Evolutionary conservation across 306 rosid genomes (phyloP), one percentile per base, ranked within the genome.

Genomic region (Corylus avellana): DNA sequence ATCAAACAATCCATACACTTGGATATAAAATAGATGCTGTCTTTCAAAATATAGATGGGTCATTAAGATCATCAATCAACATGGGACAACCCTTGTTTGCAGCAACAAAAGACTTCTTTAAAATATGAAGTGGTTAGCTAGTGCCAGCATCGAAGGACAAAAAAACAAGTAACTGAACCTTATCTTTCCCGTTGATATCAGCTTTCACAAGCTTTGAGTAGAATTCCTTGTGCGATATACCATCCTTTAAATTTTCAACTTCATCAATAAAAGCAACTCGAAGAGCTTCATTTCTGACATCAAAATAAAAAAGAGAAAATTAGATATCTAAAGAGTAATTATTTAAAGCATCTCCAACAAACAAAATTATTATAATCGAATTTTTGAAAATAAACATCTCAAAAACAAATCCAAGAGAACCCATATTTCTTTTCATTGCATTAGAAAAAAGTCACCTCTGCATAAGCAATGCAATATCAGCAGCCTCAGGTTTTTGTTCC

Each of bases 201-300:
- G 97, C 93, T 82, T 94, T 94, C 79, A 91, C 97, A 6, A 94
- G 98, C 84, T 92, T 94, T 53, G 98, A 94, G 85, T 85, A 90
- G 87, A 84, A 94, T 72, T 94, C 98, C 13, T 75, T 89, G 69
- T 82, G 83, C 61, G 87, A 89, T 84, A 79, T 83, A 69, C 97
- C 98, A 76, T 91, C 97, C 76, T 80, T 91, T 27, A 83, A 80
- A 75, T 90, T 92, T 84, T 95, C 98, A 80, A 92, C 90, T 57
- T 54, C 90, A 83, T 95, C 97, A 59, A 95, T 95, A 85, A 86
- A 95, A 61, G 98, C 98, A 1, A 95, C 94, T 51, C 98, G 98
- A 68, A 95, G 94, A 80, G 98, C 98, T 89, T 94, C 98, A 86
- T 94, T 90, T 83, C 98, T 94, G 67, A 64, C 69, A 78, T 63